phyloP scores from a whole-genome alignment of 352 stramenopile species.

The Phytophthora nicotianae region DNA sequence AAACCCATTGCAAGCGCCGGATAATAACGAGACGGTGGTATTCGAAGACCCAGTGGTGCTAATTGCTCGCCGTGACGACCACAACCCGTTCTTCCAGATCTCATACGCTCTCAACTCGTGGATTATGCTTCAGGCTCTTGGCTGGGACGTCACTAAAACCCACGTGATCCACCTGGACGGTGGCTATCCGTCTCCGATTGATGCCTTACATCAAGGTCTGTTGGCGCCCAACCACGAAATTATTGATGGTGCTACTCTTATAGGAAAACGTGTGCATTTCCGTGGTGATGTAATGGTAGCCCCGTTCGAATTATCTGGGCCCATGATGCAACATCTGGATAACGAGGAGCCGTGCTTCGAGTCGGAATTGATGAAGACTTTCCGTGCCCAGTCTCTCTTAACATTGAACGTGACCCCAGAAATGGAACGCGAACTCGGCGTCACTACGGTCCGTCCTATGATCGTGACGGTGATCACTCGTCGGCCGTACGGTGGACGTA shows the following conservation, averaged over 20 bases:
- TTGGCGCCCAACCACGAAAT: slow-evolving; percentile 36
- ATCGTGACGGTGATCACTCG: slow-evolving; percentile 69
- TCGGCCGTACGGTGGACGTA: slow-evolving; percentile 51
- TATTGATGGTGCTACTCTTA: slow-evolving; percentile 37
- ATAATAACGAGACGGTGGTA: slow-evolving; percentile 35
- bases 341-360: slow-evolving; percentile 62
- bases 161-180: slow-evolving; percentile 53
- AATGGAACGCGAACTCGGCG: slow-evolving; percentile 29
- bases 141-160: slow-evolving; percentile 39
- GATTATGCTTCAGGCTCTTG: slow-evolving; percentile 40
- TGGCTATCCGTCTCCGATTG: slow-evolving; percentile 45
- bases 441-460: slow-evolving; percentile 26
- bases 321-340: slow-evolving; percentile 78
- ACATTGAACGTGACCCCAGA: slow-evolving; percentile 38
- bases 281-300: slow-evolving; percentile 54
- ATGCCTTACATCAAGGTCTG: slow-evolving; percentile 47
- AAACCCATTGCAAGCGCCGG: slow-evolving; percentile 25
- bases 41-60: slow-evolving; percentile 47
- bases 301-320: slow-evolving; percentile 57
- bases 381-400: slow-evolving; percentile 45
- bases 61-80: slow-evolving; percentile 49
- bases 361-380: slow-evolving; percentile 57
- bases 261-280: slow-evolving; percentile 45
- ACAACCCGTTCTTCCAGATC: slow-evolving; percentile 67
- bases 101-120: slow-evolving; percentile 48